Evolutionary conservation across 305 asterid species (phyloP).

Genomic region (Fraxinus dipetala): DNA sequence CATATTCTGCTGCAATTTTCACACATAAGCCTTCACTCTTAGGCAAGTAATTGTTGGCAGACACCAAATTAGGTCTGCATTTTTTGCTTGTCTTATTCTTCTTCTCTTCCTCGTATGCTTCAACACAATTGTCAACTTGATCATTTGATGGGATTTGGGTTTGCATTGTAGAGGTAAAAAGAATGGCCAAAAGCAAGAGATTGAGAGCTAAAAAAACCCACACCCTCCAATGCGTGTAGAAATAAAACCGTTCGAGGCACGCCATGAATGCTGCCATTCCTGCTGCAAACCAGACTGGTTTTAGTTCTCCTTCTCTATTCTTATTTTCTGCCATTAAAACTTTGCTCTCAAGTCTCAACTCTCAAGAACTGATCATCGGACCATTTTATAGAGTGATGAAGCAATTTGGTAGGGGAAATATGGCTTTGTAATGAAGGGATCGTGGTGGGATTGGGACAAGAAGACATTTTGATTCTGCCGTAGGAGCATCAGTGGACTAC

Average conservation of each 20-base stretch:
- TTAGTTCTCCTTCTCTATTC: constrained; percentile 45
- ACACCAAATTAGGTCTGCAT: neutral
- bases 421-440: constrained; percentile 39
- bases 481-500: constrained; percentile 28
- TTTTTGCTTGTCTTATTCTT: neutral
- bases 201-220: constrained; percentile 82
- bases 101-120: constrained; percentile 25
- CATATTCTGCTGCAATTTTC: constrained; percentile 1
- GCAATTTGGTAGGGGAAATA: neutral
- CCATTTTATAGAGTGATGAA: constrained; percentile 28
- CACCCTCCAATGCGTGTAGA: constrained; percentile 71
- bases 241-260: constrained; percentile 64
- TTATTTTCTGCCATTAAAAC: constrained; percentile 34
- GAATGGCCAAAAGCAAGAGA: constrained; percentile 76
- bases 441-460: constrained; percentile 46
- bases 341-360: neutral
- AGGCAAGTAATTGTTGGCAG: neutral
- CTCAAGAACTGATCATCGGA: neutral
- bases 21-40: neutral
- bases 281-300: constrained; percentile 83
- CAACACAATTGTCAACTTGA: constrained; percentile 13
- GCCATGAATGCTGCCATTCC: constrained; percentile 81
- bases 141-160: constrained; percentile 13
- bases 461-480: constrained; percentile 54
- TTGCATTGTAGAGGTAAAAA: constrained; percentile 53